Evolutionary conservation across 1,139 yeast genomes (phyloP).

Genomic region (Candida buenavistaensis): DNA sequence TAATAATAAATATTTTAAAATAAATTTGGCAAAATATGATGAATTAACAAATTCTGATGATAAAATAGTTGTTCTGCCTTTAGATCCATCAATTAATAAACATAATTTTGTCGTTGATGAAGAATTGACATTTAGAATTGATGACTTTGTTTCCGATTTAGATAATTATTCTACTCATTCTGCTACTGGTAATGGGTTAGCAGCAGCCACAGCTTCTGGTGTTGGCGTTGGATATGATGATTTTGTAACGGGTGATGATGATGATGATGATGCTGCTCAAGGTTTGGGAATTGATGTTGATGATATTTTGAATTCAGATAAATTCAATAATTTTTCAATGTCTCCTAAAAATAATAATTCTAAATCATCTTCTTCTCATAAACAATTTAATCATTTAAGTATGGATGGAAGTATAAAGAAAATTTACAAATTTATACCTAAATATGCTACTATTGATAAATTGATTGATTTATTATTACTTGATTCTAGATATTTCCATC

Average conservation of each 20-base stretch:
- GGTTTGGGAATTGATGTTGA: conserved; percentile 51
- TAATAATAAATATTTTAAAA: conserved; percentile 39
- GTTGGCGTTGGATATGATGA: conserved; percentile 17
- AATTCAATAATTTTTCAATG: conserved; percentile 36
- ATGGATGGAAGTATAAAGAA: conserved; percentile 7
- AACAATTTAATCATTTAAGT: no score
- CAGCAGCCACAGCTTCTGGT: conserved; percentile 1
- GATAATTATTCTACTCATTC: conserved; percentile 18
- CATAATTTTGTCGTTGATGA: conserved; percentile 33
- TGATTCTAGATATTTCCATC: conserved; percentile 41
- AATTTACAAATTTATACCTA: conserved; percentile 32
- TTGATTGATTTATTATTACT: conserved; percentile 43
- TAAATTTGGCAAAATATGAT: conserved; percentile 38
- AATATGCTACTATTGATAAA: conserved; percentile 41
- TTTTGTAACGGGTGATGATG: conserved; percentile 28
- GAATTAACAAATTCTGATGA: conserved; percentile 24
- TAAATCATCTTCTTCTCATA: no score
- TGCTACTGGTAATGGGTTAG: neutral
- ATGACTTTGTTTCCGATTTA: conserved; percentile 33
- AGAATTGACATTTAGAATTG: conserved; percentile 39
- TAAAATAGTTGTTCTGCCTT: conserved; percentile 15
- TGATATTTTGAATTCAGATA: conserved; percentile 43
- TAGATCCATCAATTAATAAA: conserved; percentile 20
- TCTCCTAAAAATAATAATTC: conserved; percentile 13
- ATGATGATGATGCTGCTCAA: conserved; percentile 42